Base-by-base conservation (phyloP, 345 rosid genomes). In the Linum trigynum region DNA sequence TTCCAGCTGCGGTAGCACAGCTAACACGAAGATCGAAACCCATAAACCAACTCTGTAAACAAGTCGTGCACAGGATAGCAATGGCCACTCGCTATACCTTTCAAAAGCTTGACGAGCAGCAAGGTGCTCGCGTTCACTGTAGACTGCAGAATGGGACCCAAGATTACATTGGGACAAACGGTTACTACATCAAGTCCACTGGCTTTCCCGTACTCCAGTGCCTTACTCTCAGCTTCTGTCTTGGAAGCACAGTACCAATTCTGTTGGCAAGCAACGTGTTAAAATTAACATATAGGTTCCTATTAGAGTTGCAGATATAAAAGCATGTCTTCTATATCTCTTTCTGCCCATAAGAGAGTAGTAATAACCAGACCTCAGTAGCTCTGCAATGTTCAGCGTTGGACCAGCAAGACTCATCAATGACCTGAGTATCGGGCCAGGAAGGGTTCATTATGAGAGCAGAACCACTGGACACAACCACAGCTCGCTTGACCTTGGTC, bases 241-340 rank as follows among this genome's bases (percentile, higher is more conserved):
- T 91, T 91, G 3, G 96, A 75, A 64, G 81, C 67, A 72, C 76
- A 77, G 72, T 91, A 88, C 96, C 92, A 85, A 23, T 83, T 82
- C 96, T 91, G 78, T 68, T 45, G 32, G 39, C 64, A 12, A 42
- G 38, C 12, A 16, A 5, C 61, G 17, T 35, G 17, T 58, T 23
- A 55, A 55, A 15, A 55, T 12, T 55, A 23, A 55, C 58, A 55
- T 11, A 23, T 23, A 23, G n/a, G 37, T 17, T 58, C 37, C 5
- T 16, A 16, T 35, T 5, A 8, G 38, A 58, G 35, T 43, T 38
- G 39, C 45, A 50, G 23, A 35, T 16, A 1, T 45, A 48, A 8
- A 37, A 41, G 50, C 48, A 59, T 37, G 6, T 5, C 7, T 36
- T 10, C 38, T 35, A 35, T 11, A 60, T 5, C 56, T 35, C 55